Evolutionary conservation across 2,329 filamentous ascomycete genomes (phyloP), one percentile per base, ranked within the genome.

Genomic region (Sporothrix dimorphospora): DNA sequence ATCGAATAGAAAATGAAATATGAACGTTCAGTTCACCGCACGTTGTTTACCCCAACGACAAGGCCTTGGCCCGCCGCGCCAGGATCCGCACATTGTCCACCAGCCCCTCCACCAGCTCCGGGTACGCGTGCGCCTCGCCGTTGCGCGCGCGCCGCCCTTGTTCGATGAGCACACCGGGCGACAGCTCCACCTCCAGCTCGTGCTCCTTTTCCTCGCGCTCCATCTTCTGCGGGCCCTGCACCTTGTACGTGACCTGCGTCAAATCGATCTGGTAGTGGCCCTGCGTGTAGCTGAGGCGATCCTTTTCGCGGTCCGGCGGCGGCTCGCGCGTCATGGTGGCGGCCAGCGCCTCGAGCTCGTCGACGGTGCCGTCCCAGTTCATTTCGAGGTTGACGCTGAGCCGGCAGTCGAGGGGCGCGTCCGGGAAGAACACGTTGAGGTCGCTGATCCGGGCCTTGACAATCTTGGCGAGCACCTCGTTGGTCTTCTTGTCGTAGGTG

Each of bases 351-450:
- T 88, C 84, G 16, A 90, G 80, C 73, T 89, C 87, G 51, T 87
- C 83, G 3, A 89, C 85, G 0, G 92, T 78, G 1, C 94, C 93
- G 3, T 94, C 87, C 84, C 91, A 97, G 70, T 91, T 88, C 88
- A 97, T 94, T 88, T 99, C 97, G 1, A 99, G 87, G 79, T 97
- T 98, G 78, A 99, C 90, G 77, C 94, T 97, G 76, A 99, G 91
- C 12, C 96, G 92, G 82, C 94, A 97, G 81, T 99, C 96, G 78
- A 98, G 92, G 3, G 89, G 88, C 9, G 87, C 88, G 67, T 85
- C 84, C 0, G 96, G 95, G 76, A 94, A 92, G 81, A 92, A 91
- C 21, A 99, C 87, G 77, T 97, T 92, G n/a, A 98, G 83, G 79
- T 99, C 94, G 34, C 89, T 90, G 16, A 98, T 86, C n/a, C 94